Evolutionary conservation across 495 filamentous ascomycete genomes (phyloP), one percentile per base, ranked within the genome.

Genomic region (Parmelia sp.): DNA sequence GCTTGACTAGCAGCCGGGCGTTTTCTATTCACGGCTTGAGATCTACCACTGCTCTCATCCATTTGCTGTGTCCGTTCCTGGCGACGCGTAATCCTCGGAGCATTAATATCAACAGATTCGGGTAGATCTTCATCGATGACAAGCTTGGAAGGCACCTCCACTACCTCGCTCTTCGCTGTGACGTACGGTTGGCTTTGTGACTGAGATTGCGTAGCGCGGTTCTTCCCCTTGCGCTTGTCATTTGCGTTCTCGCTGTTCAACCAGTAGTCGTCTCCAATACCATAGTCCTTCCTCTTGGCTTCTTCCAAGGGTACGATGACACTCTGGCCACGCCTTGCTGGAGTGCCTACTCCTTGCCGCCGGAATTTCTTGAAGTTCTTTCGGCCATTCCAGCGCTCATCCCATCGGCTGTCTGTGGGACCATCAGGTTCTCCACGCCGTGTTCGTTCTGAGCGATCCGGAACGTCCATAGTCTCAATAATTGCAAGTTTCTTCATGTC

Each of bases 341-440:
- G 68, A 9, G 80, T 75, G 1, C 79, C 79, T 4, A 81, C 84
- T 3, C 83, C 85, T 56, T 84, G 82, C 62, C 85, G 83, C 6
- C 85, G 82, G 68, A 98, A 98, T 67, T 84, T 87, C 74, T 98
- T 98, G 79, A 97, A 98, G 68, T 98, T 97, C 76, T 91, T 95
- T 9, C 93, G 84, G 0, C 95, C 94, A 71, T 97, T 96, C 95
- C 95, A 98, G 42, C 80, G 79, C 4, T 91, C 87, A 69, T 97
- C 86, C 94, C 95, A 97, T 29, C 91, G 83, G 14, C 83, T 82
- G 60, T 81, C 80, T 51, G 79, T 77, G n/a, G 78, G 74, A 25
- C 68, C 69, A 37, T 74, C 60, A n/a, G 42, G 62, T 25, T 56
- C 29, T 60, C 35, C 66, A 60, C 68, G 70, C 71, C 60, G 45